phyloP scores from a whole-genome alignment of 2,329 filamentous ascomycete genomes.

The Penicillium verrucosum region DNA sequence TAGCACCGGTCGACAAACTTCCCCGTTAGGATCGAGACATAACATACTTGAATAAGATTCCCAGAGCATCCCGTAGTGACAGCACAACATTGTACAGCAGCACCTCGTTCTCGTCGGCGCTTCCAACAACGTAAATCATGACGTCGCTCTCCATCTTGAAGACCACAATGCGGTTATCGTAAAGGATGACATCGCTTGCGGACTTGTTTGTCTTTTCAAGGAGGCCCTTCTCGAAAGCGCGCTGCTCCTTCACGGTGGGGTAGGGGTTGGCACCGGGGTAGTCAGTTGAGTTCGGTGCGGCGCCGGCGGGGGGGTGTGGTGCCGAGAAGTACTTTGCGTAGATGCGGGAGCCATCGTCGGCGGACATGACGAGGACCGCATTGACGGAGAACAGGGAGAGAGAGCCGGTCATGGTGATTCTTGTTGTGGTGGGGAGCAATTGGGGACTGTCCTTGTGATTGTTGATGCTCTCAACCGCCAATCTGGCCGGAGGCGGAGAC shows the following conservation, averaged over 20 bases:
- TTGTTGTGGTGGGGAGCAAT: conserved; percentile 13
- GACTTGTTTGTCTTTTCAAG: conserved; percentile 95
- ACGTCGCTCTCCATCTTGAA: conserved; percentile 99
- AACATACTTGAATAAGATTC: conserved; percentile 83
- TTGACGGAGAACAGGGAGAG: conserved; percentile 74
- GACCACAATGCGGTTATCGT: conserved; percentile 92
- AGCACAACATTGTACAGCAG: conserved; percentile 92
- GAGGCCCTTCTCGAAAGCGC: conserved; percentile 92
- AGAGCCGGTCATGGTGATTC: conserved; percentile 63
- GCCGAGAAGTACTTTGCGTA: conserved; percentile 89
- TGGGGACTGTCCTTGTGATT: conserved; percentile 8
- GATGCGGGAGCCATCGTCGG: conserved; percentile 85
- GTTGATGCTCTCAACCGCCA: conserved; percentile 25
- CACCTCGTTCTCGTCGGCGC: conserved; percentile 92
- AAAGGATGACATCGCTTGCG: conserved; percentile 91
- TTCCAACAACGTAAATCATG: conserved; percentile 91
- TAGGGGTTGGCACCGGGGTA: conserved; percentile 73
- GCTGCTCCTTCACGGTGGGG: conserved; percentile 86
- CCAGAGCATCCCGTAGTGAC: conserved; percentile 83
- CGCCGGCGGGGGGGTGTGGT: conserved; percentile 63
- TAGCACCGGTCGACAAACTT: conserved; percentile 6
- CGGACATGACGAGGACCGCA: conserved; percentile 73
- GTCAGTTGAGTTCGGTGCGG: conserved; percentile 54
- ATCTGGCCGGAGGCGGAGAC: conserved; percentile 25
- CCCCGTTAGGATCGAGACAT: conserved; percentile 29